These are phyloP conservation scores for Tetragonia tetragonoides DNA, from an alignment of 148 eudicot genomes.

Conservation along the genomic window DNA sequence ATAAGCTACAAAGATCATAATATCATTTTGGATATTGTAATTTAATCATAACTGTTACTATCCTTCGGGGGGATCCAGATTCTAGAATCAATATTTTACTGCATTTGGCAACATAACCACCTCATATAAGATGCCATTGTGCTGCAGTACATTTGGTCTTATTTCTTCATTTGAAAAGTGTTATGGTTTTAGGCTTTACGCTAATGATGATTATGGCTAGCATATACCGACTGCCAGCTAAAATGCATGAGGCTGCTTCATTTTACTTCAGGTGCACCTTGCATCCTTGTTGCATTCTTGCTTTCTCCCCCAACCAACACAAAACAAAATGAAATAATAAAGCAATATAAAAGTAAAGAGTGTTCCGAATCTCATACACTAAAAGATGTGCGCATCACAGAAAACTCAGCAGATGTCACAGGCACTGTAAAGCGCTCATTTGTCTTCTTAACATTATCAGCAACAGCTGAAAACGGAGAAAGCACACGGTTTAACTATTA, in stretches of 20 bases:
- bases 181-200: too few relatives aligned
- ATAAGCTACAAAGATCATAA: too few relatives aligned
- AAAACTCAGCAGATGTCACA: constrained; percentile 78
- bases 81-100: background rate
- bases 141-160: background rate
- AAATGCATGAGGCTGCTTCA: background rate
- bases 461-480: constrained; percentile 58
- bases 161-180: too few relatives aligned
- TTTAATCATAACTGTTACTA: too few relatives aligned
- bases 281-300: background rate
- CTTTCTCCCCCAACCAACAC: background rate
- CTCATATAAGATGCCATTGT: background rate
- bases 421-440: constrained; percentile 72
- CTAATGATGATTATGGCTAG: too few relatives aligned
- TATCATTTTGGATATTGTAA: too few relatives aligned
- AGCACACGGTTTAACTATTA: background rate
- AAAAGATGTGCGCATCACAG: constrained; percentile 83
- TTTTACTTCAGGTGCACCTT: background rate
- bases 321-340: background rate
- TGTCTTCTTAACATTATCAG: constrained; percentile 48
- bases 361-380: constrained; percentile 50
- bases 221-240: too few relatives aligned
- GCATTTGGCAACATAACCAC: background rate
- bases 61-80: background rate
- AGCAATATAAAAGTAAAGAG: background rate